Percentiles rank a stretch among this genome's conserved stretches.
Conservation (phyloP, 768 basidiomycete species). For the Dacryopinax spathularia region DNA sequence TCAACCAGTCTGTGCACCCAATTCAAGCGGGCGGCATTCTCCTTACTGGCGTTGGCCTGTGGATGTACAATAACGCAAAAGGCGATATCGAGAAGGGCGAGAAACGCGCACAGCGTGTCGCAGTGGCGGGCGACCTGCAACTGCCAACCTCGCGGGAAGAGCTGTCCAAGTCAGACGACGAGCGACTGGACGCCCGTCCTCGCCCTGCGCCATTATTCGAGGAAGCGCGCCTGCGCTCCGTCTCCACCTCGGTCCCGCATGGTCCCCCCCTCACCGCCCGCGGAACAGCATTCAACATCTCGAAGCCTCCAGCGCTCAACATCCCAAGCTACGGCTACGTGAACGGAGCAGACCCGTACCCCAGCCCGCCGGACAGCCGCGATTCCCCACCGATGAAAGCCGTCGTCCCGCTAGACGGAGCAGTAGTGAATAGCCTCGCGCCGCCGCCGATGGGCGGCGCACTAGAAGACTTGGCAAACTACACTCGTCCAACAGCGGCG, state of each 20-base stretch:
- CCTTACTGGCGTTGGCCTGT: conserved; percentile 79
- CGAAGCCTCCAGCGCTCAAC: neutral
- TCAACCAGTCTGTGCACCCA: conserved; percentile 69
- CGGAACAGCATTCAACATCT: neutral
- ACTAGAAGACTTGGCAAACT: neutral
- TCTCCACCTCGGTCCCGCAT: neutral
- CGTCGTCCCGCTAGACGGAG: neutral
- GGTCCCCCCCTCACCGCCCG: neutral
- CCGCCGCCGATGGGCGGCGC: neutral
- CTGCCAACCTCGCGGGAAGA: conserved; percentile 58
- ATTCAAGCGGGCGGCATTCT: conserved; percentile 81
- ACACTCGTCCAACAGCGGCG: neutral
- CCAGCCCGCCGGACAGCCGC: neutral
- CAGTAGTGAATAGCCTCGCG: neutral
- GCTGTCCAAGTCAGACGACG: conserved; percentile 9
- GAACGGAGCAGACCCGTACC: neutral
- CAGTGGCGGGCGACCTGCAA: conserved; percentile 52
- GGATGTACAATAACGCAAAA: conserved; percentile 93
- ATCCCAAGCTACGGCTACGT: neutral
- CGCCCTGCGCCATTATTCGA: neutral
- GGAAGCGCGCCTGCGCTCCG: neutral
- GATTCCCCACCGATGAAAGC: neutral
- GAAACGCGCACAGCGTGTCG: conserved; percentile 65
- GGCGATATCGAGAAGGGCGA: conserved; percentile 86
- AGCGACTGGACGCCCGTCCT: neutral